Evolutionary conservation across 805 yeast genomes (phyloP).

Genomic region (Metschnikowia vanudenii): DNA sequence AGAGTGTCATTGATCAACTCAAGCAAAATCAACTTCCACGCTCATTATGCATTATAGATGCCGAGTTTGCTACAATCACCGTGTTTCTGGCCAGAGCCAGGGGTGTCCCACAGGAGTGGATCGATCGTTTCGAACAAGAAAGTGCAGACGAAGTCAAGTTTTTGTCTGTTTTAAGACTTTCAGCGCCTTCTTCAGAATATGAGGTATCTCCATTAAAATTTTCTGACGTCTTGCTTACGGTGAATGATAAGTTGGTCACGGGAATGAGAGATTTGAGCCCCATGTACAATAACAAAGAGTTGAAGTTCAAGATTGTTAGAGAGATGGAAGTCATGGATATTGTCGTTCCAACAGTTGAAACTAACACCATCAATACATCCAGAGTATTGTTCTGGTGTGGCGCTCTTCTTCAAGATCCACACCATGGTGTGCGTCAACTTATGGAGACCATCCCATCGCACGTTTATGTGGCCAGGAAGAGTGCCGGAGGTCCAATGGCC

Average conservation of each 20-base stretch:
- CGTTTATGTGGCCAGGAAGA: conserved; percentile 76
- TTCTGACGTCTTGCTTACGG: conserved; percentile 78
- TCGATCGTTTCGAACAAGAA: conserved; percentile 59
- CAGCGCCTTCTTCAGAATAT: conserved; percentile 42
- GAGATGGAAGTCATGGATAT: conserved; percentile 62
- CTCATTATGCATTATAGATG: conserved; percentile 66
- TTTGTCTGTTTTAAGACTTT: conserved; percentile 65
- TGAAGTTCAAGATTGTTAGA: conserved; percentile 68
- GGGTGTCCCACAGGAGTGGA: conserved; percentile 89
- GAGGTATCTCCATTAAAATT: conserved; percentile 41
- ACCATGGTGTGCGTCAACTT: conserved; percentile 85
- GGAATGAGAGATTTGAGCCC: conserved; percentile 65
- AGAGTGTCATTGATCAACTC: conserved; percentile 54
- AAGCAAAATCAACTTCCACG: conserved; percentile 50
- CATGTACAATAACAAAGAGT: conserved; percentile 40
- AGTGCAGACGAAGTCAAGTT: conserved; percentile 69
- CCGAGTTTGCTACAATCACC: conserved; percentile 69
- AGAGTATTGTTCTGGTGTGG: conserved; percentile 83
- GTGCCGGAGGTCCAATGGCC: conserved; percentile 82
- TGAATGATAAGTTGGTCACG: conserved; percentile 63
- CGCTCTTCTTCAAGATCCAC: conserved; percentile 81
- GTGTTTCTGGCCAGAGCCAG: conserved; percentile 75
- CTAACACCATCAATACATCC: conserved; percentile 57
- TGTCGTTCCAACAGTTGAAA: conserved; percentile 61
- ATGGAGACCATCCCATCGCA: conserved; percentile 74